Evolutionary conservation across 2,329 filamentous ascomycete genomes (phyloP).

Genomic region (Apiospora arundinis): DNA sequence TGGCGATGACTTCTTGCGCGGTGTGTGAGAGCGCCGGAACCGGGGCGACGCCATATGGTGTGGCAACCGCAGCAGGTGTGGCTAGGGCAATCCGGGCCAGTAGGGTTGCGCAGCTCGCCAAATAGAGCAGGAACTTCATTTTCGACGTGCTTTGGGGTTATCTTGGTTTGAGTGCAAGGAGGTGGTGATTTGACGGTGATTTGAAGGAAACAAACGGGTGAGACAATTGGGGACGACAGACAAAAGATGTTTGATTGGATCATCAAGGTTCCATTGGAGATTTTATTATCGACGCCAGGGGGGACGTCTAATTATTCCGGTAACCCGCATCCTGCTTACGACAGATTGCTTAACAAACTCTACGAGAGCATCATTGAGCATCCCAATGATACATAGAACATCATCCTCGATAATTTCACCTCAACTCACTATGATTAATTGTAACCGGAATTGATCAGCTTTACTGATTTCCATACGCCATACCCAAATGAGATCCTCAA

Average conservation of each 20-base stretch:
- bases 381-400: too few relatives aligned
- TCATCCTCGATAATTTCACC: too few relatives aligned
- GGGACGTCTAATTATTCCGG: too few relatives aligned
- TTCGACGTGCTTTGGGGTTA: background rate
- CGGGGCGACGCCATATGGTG: background rate
- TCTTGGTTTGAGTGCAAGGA: too few relatives aligned
- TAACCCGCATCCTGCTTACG: background rate
- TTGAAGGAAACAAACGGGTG: background rate
- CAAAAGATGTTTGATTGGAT: background rate
- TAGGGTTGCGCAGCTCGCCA: background rate
- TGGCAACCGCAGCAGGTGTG: background rate
- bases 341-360: background rate
- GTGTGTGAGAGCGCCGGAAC: conserved; percentile 35
- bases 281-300: background rate
- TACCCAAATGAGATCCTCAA: background rate
- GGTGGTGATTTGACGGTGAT: background rate
- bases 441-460: background rate
- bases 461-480: background rate
- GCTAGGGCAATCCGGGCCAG: background rate
- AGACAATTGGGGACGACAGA: background rate
- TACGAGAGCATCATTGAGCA: too few relatives aligned
- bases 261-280: background rate
- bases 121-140: background rate
- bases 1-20: conserved; percentile 50
- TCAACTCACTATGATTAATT: background rate